Conservation (phyloP, 2,329 filamentous ascomycete species). For the Hypoxylon sp. region DNA sequence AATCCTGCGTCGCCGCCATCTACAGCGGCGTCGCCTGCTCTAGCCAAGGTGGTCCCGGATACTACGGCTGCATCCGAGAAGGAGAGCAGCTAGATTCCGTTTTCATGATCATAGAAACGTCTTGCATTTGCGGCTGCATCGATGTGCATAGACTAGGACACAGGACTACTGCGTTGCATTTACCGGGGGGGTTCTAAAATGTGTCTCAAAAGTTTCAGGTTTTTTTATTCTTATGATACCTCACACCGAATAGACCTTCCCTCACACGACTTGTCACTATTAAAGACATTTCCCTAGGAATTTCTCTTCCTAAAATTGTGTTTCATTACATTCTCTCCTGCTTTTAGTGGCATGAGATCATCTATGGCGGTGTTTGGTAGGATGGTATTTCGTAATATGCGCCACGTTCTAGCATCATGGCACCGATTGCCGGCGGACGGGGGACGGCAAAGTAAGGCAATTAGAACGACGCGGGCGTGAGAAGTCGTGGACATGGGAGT, state of each 20-base stretch:
- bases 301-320: conserved; percentile 46
- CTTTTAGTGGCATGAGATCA: conserved; percentile 37
- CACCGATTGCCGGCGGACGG: conserved; percentile 8
- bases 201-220: conserved; percentile 62
- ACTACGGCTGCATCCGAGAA: conserved; percentile 63
- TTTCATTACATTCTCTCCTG: conserved; percentile 47
- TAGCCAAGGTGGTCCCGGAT: conserved; percentile 74
- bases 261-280: conserved; percentile 51
- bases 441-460: conserved; percentile 16
- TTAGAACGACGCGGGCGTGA: conserved; percentile 14
- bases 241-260: conserved; percentile 55
- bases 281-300: conserved; percentile 46
- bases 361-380: conserved; percentile 31
- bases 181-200: conserved; percentile 59
- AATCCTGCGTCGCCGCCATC: conserved; percentile 79
- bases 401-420: conserved; percentile 28
- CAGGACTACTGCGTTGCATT: conserved; percentile 61
- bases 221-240: conserved; percentile 62
- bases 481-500: conserved; percentile 23
- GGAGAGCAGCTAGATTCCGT: conserved; percentile 63
- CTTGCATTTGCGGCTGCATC: conserved; percentile 58
- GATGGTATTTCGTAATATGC: conserved; percentile 38
- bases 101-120: conserved; percentile 56
- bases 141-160: conserved; percentile 62
- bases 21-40: conserved; percentile 74